phyloP scores from a whole-genome alignment of 179 eudicot species.

The Kewa caespitosa region DNA sequence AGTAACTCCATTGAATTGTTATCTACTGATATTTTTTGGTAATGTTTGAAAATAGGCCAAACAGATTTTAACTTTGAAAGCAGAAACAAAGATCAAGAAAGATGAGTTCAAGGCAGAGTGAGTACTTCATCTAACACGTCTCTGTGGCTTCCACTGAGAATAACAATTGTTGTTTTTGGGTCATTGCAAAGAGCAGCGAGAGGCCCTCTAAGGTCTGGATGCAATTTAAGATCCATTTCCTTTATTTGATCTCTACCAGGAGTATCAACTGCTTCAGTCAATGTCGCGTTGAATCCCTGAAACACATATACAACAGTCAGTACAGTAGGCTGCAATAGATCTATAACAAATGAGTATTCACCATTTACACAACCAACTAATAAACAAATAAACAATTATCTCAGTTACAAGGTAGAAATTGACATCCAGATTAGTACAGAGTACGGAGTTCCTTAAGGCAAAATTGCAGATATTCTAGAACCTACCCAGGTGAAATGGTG shows the following conservation, averaged over 20 bases:
- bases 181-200: conserved; percentile 65
- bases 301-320: background rate
- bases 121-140: conserved; percentile 61
- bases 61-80: no score
- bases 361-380: background rate
- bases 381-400: background rate
- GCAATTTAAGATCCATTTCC: conserved; percentile 84
- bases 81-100: background rate
- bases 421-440: background rate
- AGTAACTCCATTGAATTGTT: no score
- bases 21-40: no score
- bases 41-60: no score
- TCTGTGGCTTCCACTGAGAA: conserved; percentile 84
- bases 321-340: background rate
- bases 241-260: conserved; percentile 85
- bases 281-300: conserved; percentile 84
- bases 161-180: conserved; percentile 66
- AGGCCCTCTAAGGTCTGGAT: conserved; percentile 61
- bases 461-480: no score
- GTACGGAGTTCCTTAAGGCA: no score
- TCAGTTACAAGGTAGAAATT: background rate
- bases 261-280: conserved; percentile 78
- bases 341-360: background rate
- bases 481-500: no score
- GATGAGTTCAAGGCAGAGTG: no score